These are phyloP conservation scores for Lizonia empirigonia DNA, from an alignment of 2,329 filamentous ascomycete species.

Conservation along the genomic window DNA sequence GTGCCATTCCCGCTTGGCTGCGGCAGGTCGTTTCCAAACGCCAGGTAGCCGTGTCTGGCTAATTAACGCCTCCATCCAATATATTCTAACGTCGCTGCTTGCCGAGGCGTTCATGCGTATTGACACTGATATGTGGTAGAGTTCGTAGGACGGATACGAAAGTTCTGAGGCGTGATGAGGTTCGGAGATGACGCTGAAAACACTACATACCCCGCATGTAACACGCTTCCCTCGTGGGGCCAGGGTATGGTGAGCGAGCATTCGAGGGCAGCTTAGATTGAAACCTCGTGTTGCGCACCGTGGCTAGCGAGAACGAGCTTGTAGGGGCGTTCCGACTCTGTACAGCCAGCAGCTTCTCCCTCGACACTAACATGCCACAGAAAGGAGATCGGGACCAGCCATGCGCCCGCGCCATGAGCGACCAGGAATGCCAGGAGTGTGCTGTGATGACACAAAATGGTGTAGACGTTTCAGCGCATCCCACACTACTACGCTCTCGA, in stretches of 20 bases:
- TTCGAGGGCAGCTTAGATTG: conserved; percentile 7
- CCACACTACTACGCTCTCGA: background rate
- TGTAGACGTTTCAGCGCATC: background rate
- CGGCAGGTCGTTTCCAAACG: conserved; percentile 10
- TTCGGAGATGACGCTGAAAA: conserved; percentile 14
- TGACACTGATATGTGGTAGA: background rate
- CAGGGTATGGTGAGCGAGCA: conserved; percentile 13
- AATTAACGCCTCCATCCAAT: conserved; percentile 7
- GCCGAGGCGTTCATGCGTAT: background rate
- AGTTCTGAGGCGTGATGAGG: conserved; percentile 3
- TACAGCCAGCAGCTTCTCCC: background rate
- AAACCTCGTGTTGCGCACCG: conserved; percentile 13
- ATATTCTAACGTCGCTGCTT: conserved; percentile 7
- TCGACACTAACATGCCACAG: background rate
- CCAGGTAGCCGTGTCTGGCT: conserved; percentile 17
- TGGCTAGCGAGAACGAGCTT: conserved; percentile 17
- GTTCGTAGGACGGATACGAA: conserved; percentile 1
- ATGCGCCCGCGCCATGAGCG: conserved; percentile 2
- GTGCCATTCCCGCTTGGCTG: conserved; percentile 9
- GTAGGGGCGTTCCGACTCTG: background rate
- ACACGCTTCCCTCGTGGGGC: conserved; percentile 15
- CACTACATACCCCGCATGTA: conserved; percentile 26
- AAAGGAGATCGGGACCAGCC: conserved; percentile 4
- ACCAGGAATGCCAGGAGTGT: conserved; percentile 3
- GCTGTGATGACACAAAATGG: conserved; percentile 3